A percentile compares a stretch with the other conserved stretches of the same genome.
Conservation (phyloP, 768 basidiomycete species). For the Trametopsis cervina region DNA sequence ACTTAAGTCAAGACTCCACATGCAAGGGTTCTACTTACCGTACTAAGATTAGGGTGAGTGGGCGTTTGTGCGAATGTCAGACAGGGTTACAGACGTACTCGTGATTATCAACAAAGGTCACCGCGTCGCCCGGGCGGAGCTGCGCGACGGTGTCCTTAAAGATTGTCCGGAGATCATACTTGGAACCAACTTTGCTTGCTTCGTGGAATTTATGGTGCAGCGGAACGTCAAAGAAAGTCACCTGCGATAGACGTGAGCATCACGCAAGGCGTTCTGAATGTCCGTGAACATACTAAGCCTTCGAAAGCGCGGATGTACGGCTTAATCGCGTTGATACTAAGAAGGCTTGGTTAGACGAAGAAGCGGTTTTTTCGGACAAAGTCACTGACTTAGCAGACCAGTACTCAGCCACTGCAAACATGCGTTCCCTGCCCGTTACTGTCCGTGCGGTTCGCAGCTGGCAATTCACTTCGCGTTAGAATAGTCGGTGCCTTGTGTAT, state of each 20-base stretch:
- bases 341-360: conserved; percentile 5
- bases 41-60: too few relatives aligned
- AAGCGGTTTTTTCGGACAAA: neutral
- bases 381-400: conserved; percentile 65
- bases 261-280: neutral
- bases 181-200: conserved; percentile 60
- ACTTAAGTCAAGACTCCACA: conserved; percentile 1
- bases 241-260: conserved; percentile 33
- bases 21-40: too few relatives aligned
- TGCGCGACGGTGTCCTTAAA: conserved; percentile 64
- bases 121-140: conserved; percentile 67
- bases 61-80: too few relatives aligned
- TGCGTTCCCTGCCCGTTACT: conserved; percentile 32
- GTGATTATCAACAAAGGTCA: conserved; percentile 89
- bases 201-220: conserved; percentile 78
- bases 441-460: conserved; percentile 50
- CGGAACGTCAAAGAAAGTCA: conserved; percentile 88
- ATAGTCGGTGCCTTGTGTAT: too few relatives aligned
- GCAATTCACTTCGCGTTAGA: too few relatives aligned
- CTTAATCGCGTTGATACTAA: conserved; percentile 42
- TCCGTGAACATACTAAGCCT: conserved; percentile 51
- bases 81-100: too few relatives aligned
- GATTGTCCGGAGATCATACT: conserved; percentile 73
- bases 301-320: conserved; percentile 55
- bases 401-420: conserved; percentile 76